These are phyloP conservation scores for Saksenaea oblongispora DNA, from an alignment of 371 early-diverging fungal genomes.

Conservation along the genomic window DNA sequence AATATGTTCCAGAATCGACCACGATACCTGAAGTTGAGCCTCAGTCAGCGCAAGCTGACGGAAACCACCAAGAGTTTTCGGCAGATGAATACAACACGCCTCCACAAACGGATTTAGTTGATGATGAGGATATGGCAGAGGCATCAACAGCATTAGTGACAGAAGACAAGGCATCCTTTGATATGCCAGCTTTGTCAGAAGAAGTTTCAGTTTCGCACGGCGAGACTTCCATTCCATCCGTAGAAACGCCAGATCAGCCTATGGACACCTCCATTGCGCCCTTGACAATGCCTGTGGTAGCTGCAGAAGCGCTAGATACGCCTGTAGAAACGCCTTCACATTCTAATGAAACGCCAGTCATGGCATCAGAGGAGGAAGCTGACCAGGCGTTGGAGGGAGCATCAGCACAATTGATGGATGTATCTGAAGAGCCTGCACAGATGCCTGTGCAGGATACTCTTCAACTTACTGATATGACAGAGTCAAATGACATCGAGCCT, in stretches of 20 bases:
- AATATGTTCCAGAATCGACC: background rate
- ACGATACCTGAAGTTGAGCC: background rate
- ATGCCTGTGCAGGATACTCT: background rate
- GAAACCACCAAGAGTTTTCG: background rate
- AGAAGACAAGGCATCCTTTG: background rate
- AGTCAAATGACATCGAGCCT: background rate
- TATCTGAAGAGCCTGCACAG: background rate
- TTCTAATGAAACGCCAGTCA: background rate
- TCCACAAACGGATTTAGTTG: background rate
- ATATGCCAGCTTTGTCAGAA: background rate
- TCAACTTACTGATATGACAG: background rate
- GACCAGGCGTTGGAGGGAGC: background rate
- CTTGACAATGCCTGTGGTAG: background rate
- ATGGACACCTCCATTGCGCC: background rate
- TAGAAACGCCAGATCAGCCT: background rate
- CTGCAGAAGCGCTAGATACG: background rate
- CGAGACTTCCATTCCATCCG: background rate
- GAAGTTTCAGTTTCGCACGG: background rate
- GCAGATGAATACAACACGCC: slow-evolving; percentile 9
- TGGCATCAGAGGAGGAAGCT: background rate
- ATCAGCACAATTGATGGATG: background rate
- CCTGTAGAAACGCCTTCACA: background rate
- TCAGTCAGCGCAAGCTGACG: background rate
- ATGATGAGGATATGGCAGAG: background rate
- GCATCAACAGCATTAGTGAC: background rate